These are phyloP conservation scores for Rhodocollybia butyracea DNA, from an alignment of 768 basidiomycete genomes.

Conservation along the genomic window DNA sequence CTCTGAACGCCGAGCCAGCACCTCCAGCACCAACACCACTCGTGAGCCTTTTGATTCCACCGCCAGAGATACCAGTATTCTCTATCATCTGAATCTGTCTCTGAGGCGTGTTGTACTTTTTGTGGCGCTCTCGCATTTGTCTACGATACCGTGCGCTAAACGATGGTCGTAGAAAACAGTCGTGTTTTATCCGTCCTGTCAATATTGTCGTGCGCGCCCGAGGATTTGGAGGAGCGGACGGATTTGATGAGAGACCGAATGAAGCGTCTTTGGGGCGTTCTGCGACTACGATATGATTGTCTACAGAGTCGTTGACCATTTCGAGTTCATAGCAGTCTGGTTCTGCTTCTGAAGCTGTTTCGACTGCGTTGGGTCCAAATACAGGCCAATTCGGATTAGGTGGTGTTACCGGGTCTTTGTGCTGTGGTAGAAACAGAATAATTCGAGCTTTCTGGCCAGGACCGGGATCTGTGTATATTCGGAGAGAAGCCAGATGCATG, in stretches of 20 bases:
- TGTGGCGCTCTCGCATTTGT: conserved; percentile 68
- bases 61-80: conserved; percentile 64
- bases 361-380: conserved; percentile 32
- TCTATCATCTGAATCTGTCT: conserved; percentile 74
- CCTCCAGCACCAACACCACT: conserved; percentile 64
- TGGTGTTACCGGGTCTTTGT: conserved; percentile 36
- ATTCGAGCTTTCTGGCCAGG: conserved; percentile 55
- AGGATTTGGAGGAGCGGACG: conserved; percentile 43
- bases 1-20: conserved; percentile 53
- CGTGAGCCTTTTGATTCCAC: conserved; percentile 74
- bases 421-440: conserved; percentile 62
- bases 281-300: conserved; percentile 84
- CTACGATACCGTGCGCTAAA: conserved; percentile 66
- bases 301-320: conserved; percentile 81
- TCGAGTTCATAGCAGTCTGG: conserved; percentile 83
- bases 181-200: conserved; percentile 78
- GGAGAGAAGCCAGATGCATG: conserved; percentile 78
- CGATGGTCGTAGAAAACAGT: conserved; percentile 68
- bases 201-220: conserved; percentile 76
- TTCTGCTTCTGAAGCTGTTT: conserved; percentile 32
- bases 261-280: conserved; percentile 70
- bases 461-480: conserved; percentile 62
- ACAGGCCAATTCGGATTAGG: conserved; percentile 24
- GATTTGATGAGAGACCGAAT: conserved; percentile 29
- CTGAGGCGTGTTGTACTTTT: conserved; percentile 61